Evolutionary conservation across 2,329 filamentous ascomycete genomes (phyloP), one percentile per base, ranked within the genome.

Genomic region (Tympanopsis confertula): DNA sequence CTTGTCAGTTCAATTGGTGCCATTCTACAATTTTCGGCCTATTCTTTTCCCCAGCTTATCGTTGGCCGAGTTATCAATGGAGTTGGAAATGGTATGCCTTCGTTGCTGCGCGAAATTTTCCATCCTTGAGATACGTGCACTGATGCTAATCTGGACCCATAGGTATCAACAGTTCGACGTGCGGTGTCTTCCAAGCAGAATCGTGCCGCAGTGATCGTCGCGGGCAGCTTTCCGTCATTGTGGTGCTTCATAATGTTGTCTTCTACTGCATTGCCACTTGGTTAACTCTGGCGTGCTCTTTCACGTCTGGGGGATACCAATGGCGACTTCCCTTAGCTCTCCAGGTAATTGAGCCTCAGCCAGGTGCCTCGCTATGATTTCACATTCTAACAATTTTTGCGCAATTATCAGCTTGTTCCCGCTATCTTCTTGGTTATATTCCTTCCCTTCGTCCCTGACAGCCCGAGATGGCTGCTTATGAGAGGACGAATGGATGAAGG

Each of bases 51-150:
- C 1, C 64, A 68, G 39, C 54, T 69, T 24, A 59, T 69, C 13
- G 54, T 61, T 13, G 66, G 63, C 0, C 52, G 66, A 18, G 58
- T 67, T 35, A 54, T 68, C 15, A 65, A 63, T 2, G 64, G 65
- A 0, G 48, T 68, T 19, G 59, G 60, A 2, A 60, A 61, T 19
- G 53, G 62, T 10, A 50, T 63, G 19, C 55, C 58, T 38, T 53
- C 54, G 0, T 56, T 56, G 2, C n/a, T n/a, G n/a, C n/a, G n/a
- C n/a, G n/a, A n/a, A n/a, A n/a, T n/a, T n/a, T n/a, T n/a, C n/a
- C n/a, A n/a, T n/a, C n/a, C n/a, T n/a, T n/a, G n/a, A n/a, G n/a
- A n/a, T n/a, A n/a, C n/a, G n/a, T n/a, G n/a, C n/a, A n/a, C n/a
- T n/a, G n/a, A n/a, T n/a, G n/a, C n/a, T n/a, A n/a, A n/a, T n/a